These are phyloP conservation scores for Elongisporangium prolatum DNA, from an alignment of 352 stramenopile genomes.

Conservation along the genomic window DNA sequence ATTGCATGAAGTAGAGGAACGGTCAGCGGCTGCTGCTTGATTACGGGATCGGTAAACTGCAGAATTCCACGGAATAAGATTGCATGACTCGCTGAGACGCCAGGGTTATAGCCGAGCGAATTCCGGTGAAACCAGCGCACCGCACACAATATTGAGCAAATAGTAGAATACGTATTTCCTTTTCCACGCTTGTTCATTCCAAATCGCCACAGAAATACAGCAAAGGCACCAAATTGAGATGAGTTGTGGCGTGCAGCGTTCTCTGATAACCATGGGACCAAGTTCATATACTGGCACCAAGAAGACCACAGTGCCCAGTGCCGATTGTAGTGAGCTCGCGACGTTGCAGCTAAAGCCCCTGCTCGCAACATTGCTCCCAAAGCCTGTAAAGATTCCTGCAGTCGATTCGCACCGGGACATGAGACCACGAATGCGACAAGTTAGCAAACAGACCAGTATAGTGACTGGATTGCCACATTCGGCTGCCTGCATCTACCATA, in stretches of 20 bases:
- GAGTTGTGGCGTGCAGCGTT: not conserved
- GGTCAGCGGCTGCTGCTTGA: too few relatives aligned
- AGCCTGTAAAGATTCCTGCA: conserved; percentile 1
- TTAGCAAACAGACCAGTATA: conserved; percentile 1
- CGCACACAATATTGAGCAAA: not conserved
- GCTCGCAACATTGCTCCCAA: not conserved
- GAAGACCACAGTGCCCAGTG: not conserved
- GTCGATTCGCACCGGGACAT: not conserved
- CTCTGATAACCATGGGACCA: not conserved
- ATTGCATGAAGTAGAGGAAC: too few relatives aligned
- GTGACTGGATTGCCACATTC: not conserved
- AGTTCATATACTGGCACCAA: conserved; percentile 3
- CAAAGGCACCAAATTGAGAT: not conserved
- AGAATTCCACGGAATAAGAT: too few relatives aligned
- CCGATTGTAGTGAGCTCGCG: not conserved
- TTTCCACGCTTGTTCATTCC: not conserved
- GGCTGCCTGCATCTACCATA: conserved; percentile 1
- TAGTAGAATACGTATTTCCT: not conserved
- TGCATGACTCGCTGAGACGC: too few relatives aligned
- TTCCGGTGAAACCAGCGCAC: too few relatives aligned
- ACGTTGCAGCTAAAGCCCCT: not conserved
- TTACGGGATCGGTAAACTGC: too few relatives aligned
- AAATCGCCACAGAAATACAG: too few relatives aligned
- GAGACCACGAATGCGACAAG: not conserved
- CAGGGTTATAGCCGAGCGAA: too few relatives aligned